Evolutionary conservation across 2,329 filamentous ascomycete genomes (phyloP), one percentile per base, ranked within the genome.

Genomic region (Lasiodiplodia sp.): DNA sequence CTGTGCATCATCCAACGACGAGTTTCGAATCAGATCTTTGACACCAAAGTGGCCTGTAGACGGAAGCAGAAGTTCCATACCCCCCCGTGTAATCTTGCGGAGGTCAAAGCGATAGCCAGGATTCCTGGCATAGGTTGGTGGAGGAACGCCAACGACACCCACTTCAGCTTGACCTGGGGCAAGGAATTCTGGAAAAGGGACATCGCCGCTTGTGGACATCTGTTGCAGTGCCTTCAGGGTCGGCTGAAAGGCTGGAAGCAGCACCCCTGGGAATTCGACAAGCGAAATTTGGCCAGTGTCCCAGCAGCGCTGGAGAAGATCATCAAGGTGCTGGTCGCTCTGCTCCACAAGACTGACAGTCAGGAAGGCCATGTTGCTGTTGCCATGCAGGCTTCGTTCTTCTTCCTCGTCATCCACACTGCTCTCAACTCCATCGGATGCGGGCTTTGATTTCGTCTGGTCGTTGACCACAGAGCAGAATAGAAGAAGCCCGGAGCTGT

Each of bases 1-100:
- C 72, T 85, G 83, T 2, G 77, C 79, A 11, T 72, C 68, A 71
- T 92, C 89, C 0, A 92, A 82, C 11, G n/a, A 28, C 4, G 67
- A 68, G 0, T 74, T 74, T 11, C 56, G 65, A 1, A 25, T 21
- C 8, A 71, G 70, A 1, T 76, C 56, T 7, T 73, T 55, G 1
- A 69, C 25, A 5, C 78, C 31, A 16, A 62, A 53, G 31, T 34
- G n/a, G 11, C 66, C 31, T n/a, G n/a, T 16, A 23, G 44, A 12
- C 7, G 69, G 65, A 1, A 74, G 69, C 1, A 70, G 40, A 0
- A 77, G 66, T 11, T 11, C 18, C 2, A 40, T 57, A 34, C 28
- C 53, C 6, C 28, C 21, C 4, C 47, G 10, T 0, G 37, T 55
- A n/a, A 78, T 74, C 12, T 69, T n/a, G 0, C 53, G 64, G 0